phyloP scores from a whole-genome alignment of 345 rosid species.

The Euphorbia peplus region DNA sequence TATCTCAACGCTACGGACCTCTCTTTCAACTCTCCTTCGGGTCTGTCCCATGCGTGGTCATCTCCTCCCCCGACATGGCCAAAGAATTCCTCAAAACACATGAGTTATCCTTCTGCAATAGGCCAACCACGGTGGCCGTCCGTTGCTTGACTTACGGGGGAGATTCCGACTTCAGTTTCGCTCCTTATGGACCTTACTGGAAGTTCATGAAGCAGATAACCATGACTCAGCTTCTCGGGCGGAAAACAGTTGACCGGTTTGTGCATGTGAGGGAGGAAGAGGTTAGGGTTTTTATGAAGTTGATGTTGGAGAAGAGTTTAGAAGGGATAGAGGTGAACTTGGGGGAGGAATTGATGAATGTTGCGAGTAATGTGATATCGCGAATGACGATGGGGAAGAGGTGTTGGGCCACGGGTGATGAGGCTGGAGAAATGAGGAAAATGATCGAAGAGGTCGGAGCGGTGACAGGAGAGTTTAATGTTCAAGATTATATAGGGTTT shows the following conservation, averaged over 20 bases:
- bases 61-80: conserved; percentile 10
- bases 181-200: conserved; percentile 14
- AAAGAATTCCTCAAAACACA: conserved; percentile 14
- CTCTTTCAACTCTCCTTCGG: conserved; percentile 7
- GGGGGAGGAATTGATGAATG: conserved; percentile 3
- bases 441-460: conserved; percentile 11
- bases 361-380: conserved; percentile 1
- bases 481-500: conserved; percentile 17
- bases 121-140: conserved; percentile 5
- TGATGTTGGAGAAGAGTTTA: not conserved
- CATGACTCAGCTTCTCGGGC: conserved; percentile 4
- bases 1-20: conserved; percentile 5
- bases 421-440: conserved; percentile 1
- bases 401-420: not conserved
- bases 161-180: not conserved
- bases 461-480: conserved; percentile 5
- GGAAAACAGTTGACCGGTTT: not conserved
- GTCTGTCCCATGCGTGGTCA: not conserved
- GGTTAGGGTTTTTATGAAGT: not conserved
- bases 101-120: conserved; percentile 4
- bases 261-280: not conserved
- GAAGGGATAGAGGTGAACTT: conserved; percentile 6
- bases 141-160: conserved; percentile 12
- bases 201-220: conserved; percentile 11
- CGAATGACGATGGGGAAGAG: conserved; percentile 13